Conservation (phyloP, 2,329 filamentous ascomycete genomes). For the Cladosporium sp. region DNA sequence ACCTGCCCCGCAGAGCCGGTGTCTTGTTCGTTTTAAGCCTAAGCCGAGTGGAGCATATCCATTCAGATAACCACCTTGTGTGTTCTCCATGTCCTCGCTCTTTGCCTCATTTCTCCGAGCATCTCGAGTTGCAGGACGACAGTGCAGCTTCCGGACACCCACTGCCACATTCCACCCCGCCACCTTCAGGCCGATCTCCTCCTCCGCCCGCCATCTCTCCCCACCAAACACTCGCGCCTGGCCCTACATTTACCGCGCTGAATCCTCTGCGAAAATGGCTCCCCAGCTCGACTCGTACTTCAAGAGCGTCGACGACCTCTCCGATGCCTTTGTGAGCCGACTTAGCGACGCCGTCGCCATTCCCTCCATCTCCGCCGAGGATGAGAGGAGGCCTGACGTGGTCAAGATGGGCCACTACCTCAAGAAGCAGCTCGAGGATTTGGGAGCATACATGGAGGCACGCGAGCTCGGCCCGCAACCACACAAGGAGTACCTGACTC, state of each 20-base stretch:
- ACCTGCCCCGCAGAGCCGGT: background rate
- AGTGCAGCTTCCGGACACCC: background rate
- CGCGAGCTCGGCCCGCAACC: conserved; percentile 87
- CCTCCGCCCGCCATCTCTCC: background rate
- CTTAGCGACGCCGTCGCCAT: conserved; percentile 91
- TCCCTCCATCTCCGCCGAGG: conserved; percentile 89
- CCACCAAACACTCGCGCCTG: conserved; percentile 25
- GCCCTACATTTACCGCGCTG: conserved; percentile 43
- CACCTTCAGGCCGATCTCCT: background rate
- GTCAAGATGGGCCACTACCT: conserved; percentile 95
- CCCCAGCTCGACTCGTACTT: conserved; percentile 89
- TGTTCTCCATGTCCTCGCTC: background rate
- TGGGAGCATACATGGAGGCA: conserved; percentile 85
- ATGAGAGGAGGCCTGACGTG: conserved; percentile 83
- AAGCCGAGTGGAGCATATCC: background rate
- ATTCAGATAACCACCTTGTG: conserved; percentile 2
- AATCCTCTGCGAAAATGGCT: conserved; percentile 60
- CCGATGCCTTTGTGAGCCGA: conserved; percentile 80
- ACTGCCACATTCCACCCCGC: background rate
- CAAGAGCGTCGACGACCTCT: conserved; percentile 78
- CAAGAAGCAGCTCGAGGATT: conserved; percentile 70
- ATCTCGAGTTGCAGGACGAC: background rate
- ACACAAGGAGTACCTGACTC: conserved; percentile 80
- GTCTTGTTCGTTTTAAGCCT: background rate
- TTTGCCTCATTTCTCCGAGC: background rate